A percentile compares a stretch with the other conserved stretches of the same genome.
These are phyloP conservation scores for Cadophora luteo-olivacea DNA, from an alignment of 2,329 filamentous ascomycete species.

Conservation along the genomic window DNA sequence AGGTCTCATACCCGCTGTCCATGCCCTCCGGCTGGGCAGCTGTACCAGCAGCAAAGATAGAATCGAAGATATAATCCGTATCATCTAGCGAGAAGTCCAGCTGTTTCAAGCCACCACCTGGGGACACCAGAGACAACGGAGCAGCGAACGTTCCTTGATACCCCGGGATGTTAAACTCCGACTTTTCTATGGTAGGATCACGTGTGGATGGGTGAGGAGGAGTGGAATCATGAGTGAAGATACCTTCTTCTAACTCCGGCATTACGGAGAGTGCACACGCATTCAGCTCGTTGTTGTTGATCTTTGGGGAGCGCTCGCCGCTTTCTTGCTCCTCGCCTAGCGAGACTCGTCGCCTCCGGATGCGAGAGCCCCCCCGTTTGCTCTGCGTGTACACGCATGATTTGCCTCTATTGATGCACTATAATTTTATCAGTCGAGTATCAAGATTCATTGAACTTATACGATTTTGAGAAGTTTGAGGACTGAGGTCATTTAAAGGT, in stretches of 20 bases:
- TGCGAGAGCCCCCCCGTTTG: constrained; percentile 41
- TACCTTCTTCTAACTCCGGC: constrained; percentile 32
- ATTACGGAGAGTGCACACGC: constrained; percentile 31
- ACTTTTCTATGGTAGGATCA: background rate
- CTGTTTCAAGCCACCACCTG: constrained; percentile 55
- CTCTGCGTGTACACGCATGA: constrained; percentile 42
- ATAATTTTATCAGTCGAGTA: background rate
- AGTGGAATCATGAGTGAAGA: constrained; percentile 19
- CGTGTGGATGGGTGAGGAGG: background rate
- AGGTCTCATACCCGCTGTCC: constrained; percentile 34
- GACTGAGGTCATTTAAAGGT: background rate
- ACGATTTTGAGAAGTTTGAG: no score
- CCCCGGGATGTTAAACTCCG: constrained; percentile 12
- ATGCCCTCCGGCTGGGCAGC: constrained; percentile 24
- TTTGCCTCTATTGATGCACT: constrained; percentile 43
- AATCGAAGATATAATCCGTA: constrained; percentile 38
- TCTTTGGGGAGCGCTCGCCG: constrained; percentile 11
- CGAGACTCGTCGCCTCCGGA: constrained; percentile 28
- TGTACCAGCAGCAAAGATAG: constrained; percentile 26
- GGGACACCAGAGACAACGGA: constrained; percentile 40
- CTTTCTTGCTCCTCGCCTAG: constrained; percentile 16
- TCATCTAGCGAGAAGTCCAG: constrained; percentile 54
- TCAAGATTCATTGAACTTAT: background rate
- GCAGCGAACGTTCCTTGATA: constrained; percentile 46
- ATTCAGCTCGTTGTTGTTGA: constrained; percentile 33